Percentiles rank a stretch among this genome's conserved stretches.
These are phyloP conservation scores for Schwanniomyces vanrijiae DNA, from an alignment of 805 yeast genomes.

Conservation along the genomic window DNA sequence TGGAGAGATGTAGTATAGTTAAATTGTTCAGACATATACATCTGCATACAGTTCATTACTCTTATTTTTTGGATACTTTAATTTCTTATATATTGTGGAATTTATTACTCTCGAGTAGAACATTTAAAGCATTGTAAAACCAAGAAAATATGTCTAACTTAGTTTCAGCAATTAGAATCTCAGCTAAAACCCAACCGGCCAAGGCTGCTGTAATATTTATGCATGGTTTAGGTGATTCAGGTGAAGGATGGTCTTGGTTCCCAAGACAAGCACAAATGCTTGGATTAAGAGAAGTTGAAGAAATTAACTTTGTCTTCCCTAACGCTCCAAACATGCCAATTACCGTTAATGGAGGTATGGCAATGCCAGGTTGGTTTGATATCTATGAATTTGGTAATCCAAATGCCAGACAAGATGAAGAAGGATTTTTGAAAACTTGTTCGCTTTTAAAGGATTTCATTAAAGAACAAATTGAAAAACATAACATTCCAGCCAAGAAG, in stretches of 20 bases:
- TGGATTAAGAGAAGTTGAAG: conserved; percentile 41
- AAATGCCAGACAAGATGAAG: conserved; percentile 47
- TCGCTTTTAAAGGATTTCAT: conserved; percentile 46
- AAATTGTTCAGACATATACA: neutral
- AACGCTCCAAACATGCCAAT: conserved; percentile 79
- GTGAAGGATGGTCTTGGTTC: conserved; percentile 84
- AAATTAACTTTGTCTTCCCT: conserved; percentile 77
- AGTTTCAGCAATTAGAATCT: conserved; percentile 23
- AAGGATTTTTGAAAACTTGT: conserved; percentile 54
- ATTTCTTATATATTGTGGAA: neutral
- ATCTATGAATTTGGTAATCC: conserved; percentile 55
- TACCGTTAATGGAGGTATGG: conserved; percentile 62
- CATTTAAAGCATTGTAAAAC: neutral
- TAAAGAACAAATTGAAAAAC: conserved; percentile 48
- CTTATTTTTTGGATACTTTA: neutral
- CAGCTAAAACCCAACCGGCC: conserved; percentile 29
- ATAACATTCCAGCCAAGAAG: conserved; percentile 58
- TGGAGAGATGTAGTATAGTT: neutral
- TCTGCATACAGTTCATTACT: neutral
- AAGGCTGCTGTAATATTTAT: conserved; percentile 65
- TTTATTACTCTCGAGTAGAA: neutral
- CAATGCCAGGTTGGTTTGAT: conserved; percentile 89
- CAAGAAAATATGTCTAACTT: conserved; percentile 6
- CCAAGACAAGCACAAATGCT: conserved; percentile 49
- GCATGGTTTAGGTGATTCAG: conserved; percentile 93